Conservation (phyloP, 2,329 filamentous ascomycete genomes). For the Pseudocercospora cruenta region DNA sequence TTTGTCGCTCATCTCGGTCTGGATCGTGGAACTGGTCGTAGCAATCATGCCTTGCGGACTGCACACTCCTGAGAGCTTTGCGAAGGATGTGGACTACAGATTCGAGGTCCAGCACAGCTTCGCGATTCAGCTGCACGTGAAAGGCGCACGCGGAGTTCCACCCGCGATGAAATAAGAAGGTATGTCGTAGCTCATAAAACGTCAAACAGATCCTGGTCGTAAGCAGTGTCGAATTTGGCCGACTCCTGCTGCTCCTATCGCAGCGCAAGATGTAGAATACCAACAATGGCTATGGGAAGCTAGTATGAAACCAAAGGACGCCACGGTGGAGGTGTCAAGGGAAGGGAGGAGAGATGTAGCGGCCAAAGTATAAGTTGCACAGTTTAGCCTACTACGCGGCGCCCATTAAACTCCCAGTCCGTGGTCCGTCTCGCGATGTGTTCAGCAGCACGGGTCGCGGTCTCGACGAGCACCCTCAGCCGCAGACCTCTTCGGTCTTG, state of each 20-base stretch:
- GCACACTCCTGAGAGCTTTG: not conserved
- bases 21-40: slow-evolving; percentile 19
- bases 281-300: not conserved
- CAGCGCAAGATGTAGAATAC: not conserved
- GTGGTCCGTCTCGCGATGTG: no score
- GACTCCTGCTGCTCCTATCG: not conserved
- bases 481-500: not conserved
- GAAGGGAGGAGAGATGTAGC: not conserved
- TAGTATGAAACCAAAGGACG: not conserved
- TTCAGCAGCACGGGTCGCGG: no score
- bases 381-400: no score
- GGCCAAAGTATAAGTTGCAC: not conserved
- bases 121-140: not conserved
- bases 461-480: no score
- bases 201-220: not conserved
- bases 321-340: not conserved
- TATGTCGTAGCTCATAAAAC: not conserved
- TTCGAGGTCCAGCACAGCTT: not conserved
- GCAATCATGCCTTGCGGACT: slow-evolving; percentile 17
- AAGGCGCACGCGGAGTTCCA: not conserved
- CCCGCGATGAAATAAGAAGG: not conserved
- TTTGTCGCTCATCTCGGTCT: slow-evolving; percentile 20
- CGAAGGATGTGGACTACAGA: slow-evolving; percentile 4
- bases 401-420: no score
- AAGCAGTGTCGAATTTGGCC: not conserved